Conservation (phyloP, 2,329 filamentous ascomycete genomes). For the Acarospora socialis region DNA sequence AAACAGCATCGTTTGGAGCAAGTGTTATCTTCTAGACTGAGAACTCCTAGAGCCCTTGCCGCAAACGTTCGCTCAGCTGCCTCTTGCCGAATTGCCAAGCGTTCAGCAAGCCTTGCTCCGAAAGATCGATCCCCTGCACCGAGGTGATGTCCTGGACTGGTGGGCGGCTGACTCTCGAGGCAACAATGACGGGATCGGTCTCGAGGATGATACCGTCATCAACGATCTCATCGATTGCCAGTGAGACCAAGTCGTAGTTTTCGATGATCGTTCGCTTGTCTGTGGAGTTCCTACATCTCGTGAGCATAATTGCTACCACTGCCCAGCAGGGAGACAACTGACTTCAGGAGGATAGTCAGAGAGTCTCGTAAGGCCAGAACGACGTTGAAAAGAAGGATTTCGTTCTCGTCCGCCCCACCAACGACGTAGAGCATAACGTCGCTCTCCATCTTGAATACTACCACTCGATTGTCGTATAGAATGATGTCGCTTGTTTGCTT, state of each 20-base stretch:
- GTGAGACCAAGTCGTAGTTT: slow-evolving; percentile 91
- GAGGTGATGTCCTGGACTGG: slow-evolving; percentile 77
- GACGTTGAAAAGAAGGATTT: slow-evolving; percentile 90
- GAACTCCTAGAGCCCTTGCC: slow-evolving; percentile 62
- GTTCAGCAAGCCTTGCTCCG: slow-evolving; percentile 89
- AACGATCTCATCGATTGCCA: slow-evolving; percentile 89
- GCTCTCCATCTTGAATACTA: slow-evolving; percentile 95
- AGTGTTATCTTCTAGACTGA: too few relatives aligned
- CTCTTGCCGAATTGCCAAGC: slow-evolving; percentile 86
- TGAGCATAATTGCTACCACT: neutral
- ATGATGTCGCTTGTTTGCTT: slow-evolving; percentile 96
- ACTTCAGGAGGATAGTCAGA: slow-evolving; percentile 87
- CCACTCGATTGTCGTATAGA: slow-evolving; percentile 89
- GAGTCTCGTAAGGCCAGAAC: slow-evolving; percentile 82
- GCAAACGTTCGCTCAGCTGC: slow-evolving; percentile 78
- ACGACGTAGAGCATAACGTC: slow-evolving; percentile 96
- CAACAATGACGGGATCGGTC: slow-evolving; percentile 88
- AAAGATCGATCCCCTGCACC: slow-evolving; percentile 86
- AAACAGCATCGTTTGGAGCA: too few relatives aligned
- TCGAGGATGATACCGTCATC: slow-evolving; percentile 95
- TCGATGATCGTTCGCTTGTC: slow-evolving; percentile 97
- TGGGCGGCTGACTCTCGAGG: slow-evolving; percentile 81
- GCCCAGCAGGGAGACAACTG: slow-evolving; percentile 21
- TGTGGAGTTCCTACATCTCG: slow-evolving; percentile 59
- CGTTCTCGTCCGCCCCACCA: slow-evolving; percentile 83